A percentile compares a stretch with the other conserved stretches of the same genome.
Conservation (phyloP, 2,329 filamentous ascomycete genomes). For the Phialophora chinensis region DNA sequence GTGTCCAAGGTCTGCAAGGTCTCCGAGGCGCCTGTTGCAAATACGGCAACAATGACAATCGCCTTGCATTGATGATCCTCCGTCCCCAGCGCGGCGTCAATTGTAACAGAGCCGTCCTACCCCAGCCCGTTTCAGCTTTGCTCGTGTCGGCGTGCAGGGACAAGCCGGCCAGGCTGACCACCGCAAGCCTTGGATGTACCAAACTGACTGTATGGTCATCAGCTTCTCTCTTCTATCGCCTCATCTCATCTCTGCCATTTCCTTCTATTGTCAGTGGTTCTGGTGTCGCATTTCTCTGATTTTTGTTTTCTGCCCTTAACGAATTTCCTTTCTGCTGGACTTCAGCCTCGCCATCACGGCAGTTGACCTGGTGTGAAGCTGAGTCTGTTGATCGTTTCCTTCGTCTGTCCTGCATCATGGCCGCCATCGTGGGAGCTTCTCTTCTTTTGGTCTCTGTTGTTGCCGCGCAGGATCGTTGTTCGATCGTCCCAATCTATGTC, state of each 20-base stretch:
- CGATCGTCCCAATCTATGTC: slow-evolving; percentile 49
- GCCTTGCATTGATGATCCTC: slow-evolving; percentile 7
- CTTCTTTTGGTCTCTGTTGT: slow-evolving; percentile 24
- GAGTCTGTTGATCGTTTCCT: not conserved
- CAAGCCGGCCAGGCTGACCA: slow-evolving; percentile 26
- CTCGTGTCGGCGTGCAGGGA: not conserved
- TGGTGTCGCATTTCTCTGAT: slow-evolving; percentile 9
- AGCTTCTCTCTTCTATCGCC: slow-evolving; percentile 19
- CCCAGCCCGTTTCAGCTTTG: slow-evolving; percentile 29
- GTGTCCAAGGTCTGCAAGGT: not conserved
- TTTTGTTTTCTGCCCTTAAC: slow-evolving; percentile 11
- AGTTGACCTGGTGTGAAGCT: not conserved
- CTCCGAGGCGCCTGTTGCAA: slow-evolving; percentile 15
- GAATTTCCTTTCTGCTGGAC: slow-evolving; percentile 7
- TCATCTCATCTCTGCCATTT: slow-evolving; percentile 18
- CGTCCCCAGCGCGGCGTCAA: slow-evolving; percentile 23
- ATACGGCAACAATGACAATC: slow-evolving; percentile 20
- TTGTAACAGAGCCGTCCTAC: slow-evolving; percentile 18
- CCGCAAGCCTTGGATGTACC: slow-evolving; percentile 9
- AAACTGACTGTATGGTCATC: slow-evolving; percentile 16
- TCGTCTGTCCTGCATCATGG: slow-evolving; percentile 20
- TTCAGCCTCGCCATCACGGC: slow-evolving; percentile 4
- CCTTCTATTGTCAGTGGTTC: slow-evolving; percentile 12
- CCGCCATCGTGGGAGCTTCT: slow-evolving; percentile 16
- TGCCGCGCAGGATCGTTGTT: slow-evolving; percentile 27